Base-by-base conservation (phyloP, 306 rosid species). In the Malus domestica region DNA sequence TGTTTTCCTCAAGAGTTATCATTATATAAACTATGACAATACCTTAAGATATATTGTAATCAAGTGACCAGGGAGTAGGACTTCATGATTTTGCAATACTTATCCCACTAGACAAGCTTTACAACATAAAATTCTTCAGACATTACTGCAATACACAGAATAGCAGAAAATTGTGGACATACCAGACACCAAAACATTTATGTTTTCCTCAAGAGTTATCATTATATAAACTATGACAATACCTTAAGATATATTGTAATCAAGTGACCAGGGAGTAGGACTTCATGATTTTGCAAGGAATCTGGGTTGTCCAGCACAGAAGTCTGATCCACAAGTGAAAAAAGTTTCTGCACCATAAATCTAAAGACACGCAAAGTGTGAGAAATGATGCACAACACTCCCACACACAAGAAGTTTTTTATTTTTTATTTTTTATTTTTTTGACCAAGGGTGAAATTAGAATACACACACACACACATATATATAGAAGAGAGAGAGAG, bases 271-370 rank as follows among this genome's bases (percentile, higher is more conserved):
- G 99, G 97, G 74, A 90, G 97, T 59, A 92, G 72, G 83, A 90
- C 96, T 70, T 95, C 99, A 44, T 92, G 99, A 76, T 95, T 95
- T 83, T 95, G 99, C 84, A 95, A 85, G 76, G 97, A 87, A 81
- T 95, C 99, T 23, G 97, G 86, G 76, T 89, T 95, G 90, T 95
- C 98, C 1, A 82, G 84, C 15, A 85, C 96, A 0, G 98, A 95
- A 23, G 96, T 95, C 81, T 89, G 96, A 86, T 95, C 98, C 71
- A 90, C 33, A 76, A 95, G 96, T 22, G 98, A 95, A 85, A 95
- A 92, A 76, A 95, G 98, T 62, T 92, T 95, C 89, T 90, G 97
- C 87, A 89, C 73, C 97, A 95, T 92, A 85, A 95, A 92, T 67
- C 99, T 95, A 68, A 75, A 79, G 60, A 61, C 51, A 57, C 38